Evolutionary conservation across 1,139 yeast species (phyloP).

Genomic region (Wickerhamomyces sp.): DNA sequence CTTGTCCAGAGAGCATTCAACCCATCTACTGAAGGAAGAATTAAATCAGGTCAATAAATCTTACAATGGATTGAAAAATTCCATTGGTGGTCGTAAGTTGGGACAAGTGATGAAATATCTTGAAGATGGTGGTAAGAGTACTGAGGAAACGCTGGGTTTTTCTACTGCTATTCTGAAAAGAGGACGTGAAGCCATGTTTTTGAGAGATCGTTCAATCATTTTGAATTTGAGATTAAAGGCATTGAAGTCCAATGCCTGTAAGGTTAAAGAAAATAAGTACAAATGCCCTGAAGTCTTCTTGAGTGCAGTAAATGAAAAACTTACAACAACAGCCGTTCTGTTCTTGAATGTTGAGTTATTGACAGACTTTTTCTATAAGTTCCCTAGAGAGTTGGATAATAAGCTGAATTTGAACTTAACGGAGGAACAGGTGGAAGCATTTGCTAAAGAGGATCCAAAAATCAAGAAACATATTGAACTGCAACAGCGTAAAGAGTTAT

Average conservation of each 20-base stretch:
- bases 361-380: slow-evolving; percentile 92
- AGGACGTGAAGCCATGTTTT: slow-evolving; percentile 83
- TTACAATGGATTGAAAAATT: slow-evolving; percentile 54
- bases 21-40: slow-evolving; percentile 73
- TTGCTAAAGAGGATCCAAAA: slow-evolving; percentile 95
- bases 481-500: slow-evolving; percentile 85
- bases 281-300: slow-evolving; percentile 92
- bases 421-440: slow-evolving; percentile 74
- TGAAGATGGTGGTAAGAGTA: slow-evolving; percentile 31
- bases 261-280: slow-evolving; percentile 72
- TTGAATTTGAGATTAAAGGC: slow-evolving; percentile 73
- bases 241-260: slow-evolving; percentile 72
- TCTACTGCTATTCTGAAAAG: slow-evolving; percentile 63
- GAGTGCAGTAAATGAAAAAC: slow-evolving; percentile 87
- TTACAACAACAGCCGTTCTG: slow-evolving; percentile 87
- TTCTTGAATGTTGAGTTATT: slow-evolving; percentile 90
- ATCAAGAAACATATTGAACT: slow-evolving; percentile 85
- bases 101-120: slow-evolving; percentile 77
- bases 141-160: slow-evolving; percentile 68
- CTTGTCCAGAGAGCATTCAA: slow-evolving; percentile 73
- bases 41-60: slow-evolving; percentile 74
- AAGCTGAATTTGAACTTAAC: slow-evolving; percentile 57
- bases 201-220: slow-evolving; percentile 69
- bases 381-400: slow-evolving; percentile 87
- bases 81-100: slow-evolving; percentile 79